Evolutionary conservation across 1,284 basidiomycete species (phyloP).

Genomic region (Coriolopsis trogii): DNA sequence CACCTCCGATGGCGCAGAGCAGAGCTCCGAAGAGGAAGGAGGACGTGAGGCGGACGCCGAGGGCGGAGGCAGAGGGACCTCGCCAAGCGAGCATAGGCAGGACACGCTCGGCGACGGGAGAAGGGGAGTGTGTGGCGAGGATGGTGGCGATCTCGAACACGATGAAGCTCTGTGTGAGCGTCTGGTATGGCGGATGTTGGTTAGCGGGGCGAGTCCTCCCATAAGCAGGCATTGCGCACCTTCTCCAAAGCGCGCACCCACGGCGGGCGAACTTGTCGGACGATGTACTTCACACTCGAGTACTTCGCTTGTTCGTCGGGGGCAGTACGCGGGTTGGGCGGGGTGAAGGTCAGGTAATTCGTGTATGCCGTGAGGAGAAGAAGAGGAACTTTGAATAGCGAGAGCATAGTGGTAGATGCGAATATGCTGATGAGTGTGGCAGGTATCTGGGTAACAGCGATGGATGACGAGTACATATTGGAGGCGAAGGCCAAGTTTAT

Average conservation of each 20-base stretch:
- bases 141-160: conserved; percentile 19
- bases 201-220: not conserved
- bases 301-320: conserved; percentile 18
- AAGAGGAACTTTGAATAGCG: conserved; percentile 15
- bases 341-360: conserved; percentile 22
- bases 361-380: conserved; percentile 15
- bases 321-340: conserved; percentile 15
- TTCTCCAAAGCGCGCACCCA: conserved; percentile 22
- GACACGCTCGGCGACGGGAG: not conserved
- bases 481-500: not conserved
- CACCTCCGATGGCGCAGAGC: conserved; percentile 16
- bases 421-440: not conserved
- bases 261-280: conserved; percentile 18
- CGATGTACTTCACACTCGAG: conserved; percentile 16
- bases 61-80: conserved; percentile 7
- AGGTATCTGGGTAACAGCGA: not conserved
- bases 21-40: conserved; percentile 20
- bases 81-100: conserved; percentile 13
- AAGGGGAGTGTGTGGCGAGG: conserved; percentile 7
- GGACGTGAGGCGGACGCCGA: conserved; percentile 18
- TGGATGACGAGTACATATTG: not conserved
- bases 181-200: not conserved
- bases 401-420: not conserved
- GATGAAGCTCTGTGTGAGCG: conserved; percentile 15
- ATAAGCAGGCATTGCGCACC: not conserved